Percentiles rank a stretch among this genome's conserved stretches.
Evolutionary conservation across 1,139 yeast genomes (phyloP).

Genomic region (Wickerhamiella pararugosa): DNA sequence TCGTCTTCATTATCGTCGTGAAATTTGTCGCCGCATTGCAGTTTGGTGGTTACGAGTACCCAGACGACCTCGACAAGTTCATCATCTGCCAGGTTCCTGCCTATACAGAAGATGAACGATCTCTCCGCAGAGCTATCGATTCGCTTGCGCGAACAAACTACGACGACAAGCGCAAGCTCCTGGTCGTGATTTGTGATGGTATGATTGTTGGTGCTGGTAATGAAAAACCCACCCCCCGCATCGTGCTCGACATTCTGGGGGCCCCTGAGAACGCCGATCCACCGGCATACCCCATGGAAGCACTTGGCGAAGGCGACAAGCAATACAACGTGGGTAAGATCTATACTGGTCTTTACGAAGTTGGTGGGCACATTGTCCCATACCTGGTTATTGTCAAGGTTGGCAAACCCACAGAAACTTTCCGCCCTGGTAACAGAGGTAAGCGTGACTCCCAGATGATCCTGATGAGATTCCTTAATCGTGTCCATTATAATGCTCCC

Average conservation of each 20-base stretch:
- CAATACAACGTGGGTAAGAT: constrained; percentile 30
- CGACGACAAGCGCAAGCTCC: constrained; percentile 29
- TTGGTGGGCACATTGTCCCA: constrained; percentile 31
- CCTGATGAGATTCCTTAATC: constrained; percentile 29
- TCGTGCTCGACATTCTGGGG: constrained; percentile 30
- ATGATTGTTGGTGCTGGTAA: constrained; percentile 32
- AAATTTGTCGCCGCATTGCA: constrained; percentile 30
- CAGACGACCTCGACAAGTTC: constrained; percentile 28
- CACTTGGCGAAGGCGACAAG: constrained; percentile 29
- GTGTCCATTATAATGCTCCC: constrained; percentile 29
- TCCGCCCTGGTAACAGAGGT: constrained; percentile 31
- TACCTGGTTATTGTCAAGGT: constrained; percentile 30
- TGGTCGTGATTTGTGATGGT: constrained; percentile 30
- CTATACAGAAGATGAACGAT: constrained; percentile 30
- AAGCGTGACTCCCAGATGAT: constrained; percentile 32
- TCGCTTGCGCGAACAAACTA: constrained; percentile 28
- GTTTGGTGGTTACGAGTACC: constrained; percentile 23
- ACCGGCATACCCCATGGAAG: constrained; percentile 27
- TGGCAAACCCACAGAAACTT: constrained; percentile 29
- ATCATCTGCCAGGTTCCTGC: constrained; percentile 32
- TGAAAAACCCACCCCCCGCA: constrained; percentile 30
- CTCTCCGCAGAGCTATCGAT: constrained; percentile 30
- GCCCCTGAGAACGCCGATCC: constrained; percentile 28
- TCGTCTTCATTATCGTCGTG: constrained; percentile 24
- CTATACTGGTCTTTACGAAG: constrained; percentile 30